Evolutionary conservation across 2,329 filamentous ascomycete genomes (phyloP), one percentile per base, ranked within the genome.

Genomic region (Hirsutella thompsonii): DNA sequence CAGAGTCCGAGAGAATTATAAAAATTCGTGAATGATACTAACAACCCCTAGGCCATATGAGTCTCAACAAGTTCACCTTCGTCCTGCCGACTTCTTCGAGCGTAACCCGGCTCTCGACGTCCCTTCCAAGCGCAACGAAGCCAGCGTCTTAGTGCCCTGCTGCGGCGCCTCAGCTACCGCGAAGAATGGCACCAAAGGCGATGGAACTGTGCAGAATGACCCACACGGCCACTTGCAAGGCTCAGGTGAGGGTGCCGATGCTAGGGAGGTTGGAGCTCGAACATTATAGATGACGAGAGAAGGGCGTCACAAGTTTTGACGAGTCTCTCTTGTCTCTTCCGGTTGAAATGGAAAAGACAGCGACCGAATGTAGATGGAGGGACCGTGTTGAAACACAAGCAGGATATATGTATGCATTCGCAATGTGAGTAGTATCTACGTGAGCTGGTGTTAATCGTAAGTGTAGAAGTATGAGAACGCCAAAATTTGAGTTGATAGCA

Each of bases 31-130:
- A 20, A 36, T 9, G 6, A 5, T 23, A 20, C 39, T 41, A 14
- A 41, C 40, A 13, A 13, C 1, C 19, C 19, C 29, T 26, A 69
- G 66, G 67, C 67, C 67, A 29, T 63, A 66, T 28, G 67, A 70
- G 48, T 66, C 64, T 21, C 64, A 68, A 42, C 63, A 68, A 43
- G 54, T 70, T 33, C 64, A 68, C 43, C 43, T 53, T 34, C 44
- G 46, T 3, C 67, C 66, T 4, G 55, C 59, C 10, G 66, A 69
- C 47, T 70, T 69, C 53, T 70, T 70, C 51, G 60, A 56, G 4
- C 56, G 56, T 37, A 70, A 69, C 47, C 67, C 66, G 20, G 64
- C 67, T 8, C 54, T 70, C 21, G 67, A 69, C 47, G 60, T 68
- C 28, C 67, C 64, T 5, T 58, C 52, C 2, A 52, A 37, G 4